Evolutionary conservation across 768 basidiomycete genomes (phyloP), one percentile per base, ranked within the genome.

Genomic region (Russula griseocarnosa): DNA sequence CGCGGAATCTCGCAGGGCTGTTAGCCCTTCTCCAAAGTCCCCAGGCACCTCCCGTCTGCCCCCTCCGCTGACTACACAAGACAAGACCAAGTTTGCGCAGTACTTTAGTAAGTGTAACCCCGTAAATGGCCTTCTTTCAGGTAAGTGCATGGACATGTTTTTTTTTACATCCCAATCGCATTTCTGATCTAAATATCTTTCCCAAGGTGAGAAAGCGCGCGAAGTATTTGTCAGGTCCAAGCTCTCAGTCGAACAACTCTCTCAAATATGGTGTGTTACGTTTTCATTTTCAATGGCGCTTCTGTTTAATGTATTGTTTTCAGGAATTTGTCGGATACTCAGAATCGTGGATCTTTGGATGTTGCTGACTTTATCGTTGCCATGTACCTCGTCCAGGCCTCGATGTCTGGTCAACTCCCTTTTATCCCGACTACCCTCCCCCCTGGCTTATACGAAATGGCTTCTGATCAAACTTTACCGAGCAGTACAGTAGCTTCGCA

Each of bases 271-370:
- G 96, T 92, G 63, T 60, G 84, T 56, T 9, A 3, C 2, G 20
- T 26, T 16, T 20, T 11, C 11, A 38, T 28, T 9, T 40, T 13
- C 5, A 32, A 34, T 40, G 36, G 26, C 57, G 24, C 32, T 47
- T 20, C 6, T 52, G 58, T 38, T 38, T 52, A n/a, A 63, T 46
- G 42, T 44, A n/a, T 22, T 56, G 44, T 47, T 46, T 16, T 22
- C 69, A 97, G 94, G 95, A 88, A 82, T 67, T 82, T 99, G 44
- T 90, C 95, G n/a, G 97, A 99, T 74, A 95, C 94, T 4, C 90
- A 95, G 75, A 84, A 90, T 69, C 83, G 97, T 65, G 96, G 97
- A 57, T 78, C 82, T 14, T 86, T 99, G 64, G 97, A 99, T 73
- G 78, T 85, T 18, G 81, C 88, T 51, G 97, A 99, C 75, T 99